Percentiles rank a stretch among this genome's conserved stretches.
These are phyloP conservation scores for Tulasnella sp. DNA, from an alignment of 768 basidiomycete species.

Conservation along the genomic window DNA sequence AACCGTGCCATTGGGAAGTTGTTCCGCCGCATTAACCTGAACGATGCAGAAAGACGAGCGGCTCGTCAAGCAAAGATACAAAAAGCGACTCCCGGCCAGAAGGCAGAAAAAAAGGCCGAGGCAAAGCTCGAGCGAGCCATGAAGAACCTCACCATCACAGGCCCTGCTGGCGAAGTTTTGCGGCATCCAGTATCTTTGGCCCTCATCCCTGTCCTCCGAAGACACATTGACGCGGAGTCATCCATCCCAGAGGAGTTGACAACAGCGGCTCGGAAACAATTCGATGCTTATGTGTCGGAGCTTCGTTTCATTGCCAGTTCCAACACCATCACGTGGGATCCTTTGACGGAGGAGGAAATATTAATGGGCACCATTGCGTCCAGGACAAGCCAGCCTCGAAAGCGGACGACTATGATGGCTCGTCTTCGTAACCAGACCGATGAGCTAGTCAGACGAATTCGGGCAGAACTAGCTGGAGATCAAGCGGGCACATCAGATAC, in stretches of 20 bases:
- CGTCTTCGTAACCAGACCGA: conserved; percentile 56
- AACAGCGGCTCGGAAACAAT: conserved; percentile 22
- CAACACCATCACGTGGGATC: conserved; percentile 39
- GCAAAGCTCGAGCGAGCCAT: not conserved
- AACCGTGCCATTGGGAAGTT: conserved; percentile 56
- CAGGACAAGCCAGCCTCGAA: conserved; percentile 56
- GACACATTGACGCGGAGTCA: conserved; percentile 16
- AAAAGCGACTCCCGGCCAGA: not conserved
- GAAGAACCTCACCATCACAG: conserved; percentile 8
- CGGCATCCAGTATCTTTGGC: conserved; percentile 16
- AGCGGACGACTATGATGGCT: conserved; percentile 52
- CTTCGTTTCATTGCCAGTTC: conserved; percentile 49
- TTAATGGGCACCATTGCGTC: conserved; percentile 63
- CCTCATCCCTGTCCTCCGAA: not conserved
- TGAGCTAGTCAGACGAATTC: conserved; percentile 49
- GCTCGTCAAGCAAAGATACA: conserved; percentile 9
- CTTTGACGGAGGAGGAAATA: conserved; percentile 61
- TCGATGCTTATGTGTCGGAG: conserved; percentile 45
- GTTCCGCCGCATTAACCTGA: conserved; percentile 59
- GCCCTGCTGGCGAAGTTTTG: not conserved
- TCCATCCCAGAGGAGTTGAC: conserved; percentile 5
- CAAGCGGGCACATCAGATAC: not conserved
- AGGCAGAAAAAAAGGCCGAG: not conserved
- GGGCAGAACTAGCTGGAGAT: conserved; percentile 51
- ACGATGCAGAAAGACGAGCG: conserved; percentile 33